Conservation (phyloP, 306 rosid species). For the Quillaja saponaria region DNA sequence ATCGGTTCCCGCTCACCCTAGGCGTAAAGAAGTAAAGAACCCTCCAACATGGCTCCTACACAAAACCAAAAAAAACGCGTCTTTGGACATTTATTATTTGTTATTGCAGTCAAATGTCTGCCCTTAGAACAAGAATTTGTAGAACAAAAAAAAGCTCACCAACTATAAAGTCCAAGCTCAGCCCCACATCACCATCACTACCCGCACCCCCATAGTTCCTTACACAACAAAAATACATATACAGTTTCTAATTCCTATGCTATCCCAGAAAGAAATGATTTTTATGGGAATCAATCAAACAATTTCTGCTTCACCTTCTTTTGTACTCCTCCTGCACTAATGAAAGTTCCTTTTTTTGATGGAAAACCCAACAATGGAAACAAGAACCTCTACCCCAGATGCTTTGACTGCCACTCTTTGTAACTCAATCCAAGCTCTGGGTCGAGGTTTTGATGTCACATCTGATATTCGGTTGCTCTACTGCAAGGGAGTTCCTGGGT, state of each 20-base stretch:
- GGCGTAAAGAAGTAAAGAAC: too few species aligned
- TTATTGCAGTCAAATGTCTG: conserved; percentile 53
- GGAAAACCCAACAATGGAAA: conserved; percentile 35
- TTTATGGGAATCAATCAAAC: conserved; percentile 14
- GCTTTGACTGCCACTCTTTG: conserved; percentile 64
- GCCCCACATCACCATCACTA: too few species aligned
- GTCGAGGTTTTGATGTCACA: conserved; percentile 95
- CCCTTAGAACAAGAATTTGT: conserved; percentile 33
- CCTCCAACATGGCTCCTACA: conserved; percentile 35
- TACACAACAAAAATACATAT: conserved; percentile 7
- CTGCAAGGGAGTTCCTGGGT: conserved; percentile 93
- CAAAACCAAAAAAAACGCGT: conserved; percentile 51
- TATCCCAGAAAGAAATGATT: conserved; percentile 28
- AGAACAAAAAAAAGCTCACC: conserved; percentile 32
- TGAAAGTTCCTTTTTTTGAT: conserved; percentile 28
- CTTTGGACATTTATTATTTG: conserved; percentile 35
- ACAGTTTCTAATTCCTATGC: too few species aligned
- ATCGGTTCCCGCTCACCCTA: too few species aligned
- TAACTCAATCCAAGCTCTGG: conserved; percentile 87
- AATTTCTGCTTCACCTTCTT: not conserved
- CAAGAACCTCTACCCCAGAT: conserved; percentile 44
- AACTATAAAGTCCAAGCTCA: conserved; percentile 34
- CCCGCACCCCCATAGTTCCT: conserved; percentile 26
- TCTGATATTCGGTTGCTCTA: conserved; percentile 93
- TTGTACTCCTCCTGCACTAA: conserved; percentile 12